Evolutionary conservation across 345 rosid species (phyloP).

Genomic region (Pistacia vera): DNA sequence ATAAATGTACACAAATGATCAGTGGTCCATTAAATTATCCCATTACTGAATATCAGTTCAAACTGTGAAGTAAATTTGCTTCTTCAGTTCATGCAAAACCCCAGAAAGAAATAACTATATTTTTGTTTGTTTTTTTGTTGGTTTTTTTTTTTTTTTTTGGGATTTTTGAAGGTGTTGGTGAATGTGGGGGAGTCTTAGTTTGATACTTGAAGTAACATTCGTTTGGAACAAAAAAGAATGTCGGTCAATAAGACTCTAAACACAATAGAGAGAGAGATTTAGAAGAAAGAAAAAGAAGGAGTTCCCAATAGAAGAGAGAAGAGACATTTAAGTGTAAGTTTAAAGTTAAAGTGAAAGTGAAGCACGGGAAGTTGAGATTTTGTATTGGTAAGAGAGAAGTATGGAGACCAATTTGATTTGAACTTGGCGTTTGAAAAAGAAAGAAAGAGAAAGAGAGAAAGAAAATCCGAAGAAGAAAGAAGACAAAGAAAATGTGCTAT

Average conservation of each 20-base stretch:
- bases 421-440: constrained; percentile 16
- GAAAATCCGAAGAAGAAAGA: constrained; percentile 30
- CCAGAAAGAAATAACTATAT: not conserved
- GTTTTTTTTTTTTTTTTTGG: constrained; percentile 10
- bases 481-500: constrained; percentile 27
- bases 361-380: constrained; percentile 9
- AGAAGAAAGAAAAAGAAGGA: not conserved
- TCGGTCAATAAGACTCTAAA: too few relatives aligned
- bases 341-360: constrained; percentile 18
- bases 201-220: constrained; percentile 35
- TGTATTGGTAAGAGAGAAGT: constrained; percentile 9
- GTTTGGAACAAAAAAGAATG: constrained; percentile 18
- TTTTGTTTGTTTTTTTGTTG: not conserved
- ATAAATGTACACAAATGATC: constrained; percentile 7
- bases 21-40: constrained; percentile 7
- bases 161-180: constrained; percentile 23
- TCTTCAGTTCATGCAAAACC: constrained; percentile 7
- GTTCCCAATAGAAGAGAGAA: constrained; percentile 19
- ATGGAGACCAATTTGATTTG: not conserved
- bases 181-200: constrained; percentile 13
- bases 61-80: not conserved
- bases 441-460: constrained; percentile 9
- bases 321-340: too few relatives aligned
- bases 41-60: not conserved
- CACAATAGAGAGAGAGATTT: too few relatives aligned